A percentile compares a stretch with the other conserved stretches of the same genome.
phyloP scores from a whole-genome alignment of 1,139 yeast species.

The Citeromyces hawaiiensis region DNA sequence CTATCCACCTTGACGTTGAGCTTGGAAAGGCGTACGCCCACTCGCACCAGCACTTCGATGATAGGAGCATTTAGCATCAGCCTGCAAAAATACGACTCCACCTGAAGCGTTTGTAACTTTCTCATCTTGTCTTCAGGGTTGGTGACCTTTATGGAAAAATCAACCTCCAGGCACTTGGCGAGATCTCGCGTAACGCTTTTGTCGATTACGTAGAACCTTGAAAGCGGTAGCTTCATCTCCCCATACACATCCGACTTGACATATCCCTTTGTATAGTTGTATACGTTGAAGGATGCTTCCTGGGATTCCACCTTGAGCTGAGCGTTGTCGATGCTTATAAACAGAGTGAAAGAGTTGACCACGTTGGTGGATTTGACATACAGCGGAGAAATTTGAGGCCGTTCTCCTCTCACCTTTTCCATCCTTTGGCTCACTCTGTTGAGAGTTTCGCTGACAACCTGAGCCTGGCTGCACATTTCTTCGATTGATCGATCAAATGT shows the following conservation, averaged over 20 bases:
- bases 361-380: not conserved
- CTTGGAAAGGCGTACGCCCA: not conserved
- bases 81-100: slow-evolving; percentile 46
- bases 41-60: slow-evolving; percentile 22
- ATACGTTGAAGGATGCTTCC: slow-evolving; percentile 12
- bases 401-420: too few species aligned
- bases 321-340: slow-evolving; percentile 2
- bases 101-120: slow-evolving; percentile 30
- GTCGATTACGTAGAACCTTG: slow-evolving; percentile 16
- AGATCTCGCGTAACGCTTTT: slow-evolving; percentile 3
- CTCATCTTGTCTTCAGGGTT: slow-evolving; percentile 18
- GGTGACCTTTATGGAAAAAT: slow-evolving; percentile 22
- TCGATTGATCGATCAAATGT: not conserved
- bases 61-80: slow-evolving; percentile 42
- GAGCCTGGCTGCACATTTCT: not conserved
- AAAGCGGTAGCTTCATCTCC: slow-evolving; percentile 25
- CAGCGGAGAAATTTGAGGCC: not conserved
- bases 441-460: too few species aligned
- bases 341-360: slow-evolving; percentile 3
- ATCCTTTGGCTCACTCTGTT: too few species aligned
- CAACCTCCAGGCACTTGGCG: slow-evolving; percentile 24
- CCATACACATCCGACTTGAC: slow-evolving; percentile 22
- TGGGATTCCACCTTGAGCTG: slow-evolving; percentile 4
- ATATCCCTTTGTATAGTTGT: slow-evolving; percentile 13
- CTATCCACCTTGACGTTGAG: not conserved